phyloP scores from a whole-genome alignment of 2,329 filamentous ascomycete species.

The Parastagonospora nodorum region DNA sequence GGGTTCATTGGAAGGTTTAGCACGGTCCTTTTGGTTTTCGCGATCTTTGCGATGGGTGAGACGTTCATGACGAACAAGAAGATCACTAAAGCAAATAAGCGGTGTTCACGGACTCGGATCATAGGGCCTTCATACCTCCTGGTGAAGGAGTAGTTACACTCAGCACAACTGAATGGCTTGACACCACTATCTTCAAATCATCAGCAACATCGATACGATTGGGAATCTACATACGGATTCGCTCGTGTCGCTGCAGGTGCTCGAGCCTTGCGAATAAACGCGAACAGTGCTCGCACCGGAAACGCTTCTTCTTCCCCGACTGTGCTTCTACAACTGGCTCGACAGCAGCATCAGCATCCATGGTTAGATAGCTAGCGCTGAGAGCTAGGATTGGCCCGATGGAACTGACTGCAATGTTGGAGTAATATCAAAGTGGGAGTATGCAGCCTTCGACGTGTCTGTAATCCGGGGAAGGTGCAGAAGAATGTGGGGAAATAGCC shows the following conservation, averaged over 20 bases:
- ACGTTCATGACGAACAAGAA: conserved; percentile 49
- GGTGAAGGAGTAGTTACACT: conserved; percentile 50
- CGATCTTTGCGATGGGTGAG: conserved; percentile 44
- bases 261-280: conserved; percentile 46
- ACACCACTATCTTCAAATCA: conserved; percentile 43
- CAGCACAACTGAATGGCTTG: conserved; percentile 48
- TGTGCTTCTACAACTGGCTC: conserved; percentile 20
- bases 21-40: conserved; percentile 13
- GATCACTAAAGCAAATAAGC: conserved; percentile 38
- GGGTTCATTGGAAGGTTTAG: conserved; percentile 7
- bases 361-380: conserved; percentile 12
- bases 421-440: conserved; percentile 2
- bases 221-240: conserved; percentile 39
- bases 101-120: background rate
- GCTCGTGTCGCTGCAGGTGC: conserved; percentile 49
- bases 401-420: conserved; percentile 6
- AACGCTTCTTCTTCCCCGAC: conserved; percentile 43
- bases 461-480: background rate
- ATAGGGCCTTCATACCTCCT: conserved; percentile 41
- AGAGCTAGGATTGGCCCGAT: conserved; percentile 13
- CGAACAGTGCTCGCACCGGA: conserved; percentile 40
- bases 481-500: conserved; percentile 3
- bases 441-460: background rate
- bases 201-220: conserved; percentile 10
- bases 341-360: conserved; percentile 24